These are phyloP conservation scores for Aeminium ludgeri DNA, from an alignment of 495 filamentous ascomycete species.

Conservation along the genomic window DNA sequence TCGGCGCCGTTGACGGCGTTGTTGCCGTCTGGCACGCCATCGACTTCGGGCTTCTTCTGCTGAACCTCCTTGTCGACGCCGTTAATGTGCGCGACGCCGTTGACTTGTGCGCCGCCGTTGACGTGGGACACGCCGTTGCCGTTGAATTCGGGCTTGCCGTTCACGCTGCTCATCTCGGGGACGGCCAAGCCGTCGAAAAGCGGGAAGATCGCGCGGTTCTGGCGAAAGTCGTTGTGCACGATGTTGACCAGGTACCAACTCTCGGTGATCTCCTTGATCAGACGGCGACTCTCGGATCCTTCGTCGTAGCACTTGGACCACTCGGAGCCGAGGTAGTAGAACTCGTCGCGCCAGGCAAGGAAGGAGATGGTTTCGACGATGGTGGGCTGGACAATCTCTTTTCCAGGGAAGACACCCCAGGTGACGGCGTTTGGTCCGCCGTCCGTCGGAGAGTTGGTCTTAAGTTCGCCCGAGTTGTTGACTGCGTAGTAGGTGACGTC, in stretches of 20 bases:
- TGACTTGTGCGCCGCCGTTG: conserved; percentile 1
- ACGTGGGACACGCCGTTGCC: neutral
- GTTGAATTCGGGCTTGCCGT: conserved; percentile 1
- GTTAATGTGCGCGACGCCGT: neutral
- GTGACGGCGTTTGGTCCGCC: conserved; percentile 79
- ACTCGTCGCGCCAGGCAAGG: conserved; percentile 97
- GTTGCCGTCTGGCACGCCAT: conserved; percentile 12
- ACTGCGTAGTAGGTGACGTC: conserved; percentile 89
- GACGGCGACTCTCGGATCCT: conserved; percentile 56
- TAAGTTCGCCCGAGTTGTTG: conserved; percentile 58
- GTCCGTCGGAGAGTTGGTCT: conserved; percentile 68
- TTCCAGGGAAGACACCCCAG: conserved; percentile 97
- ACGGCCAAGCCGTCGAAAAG: conserved; percentile 57
- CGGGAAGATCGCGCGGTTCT: conserved; percentile 56
- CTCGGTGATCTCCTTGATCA: conserved; percentile 73
- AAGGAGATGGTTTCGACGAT: conserved; percentile 97
- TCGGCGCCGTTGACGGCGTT: conserved; percentile 13
- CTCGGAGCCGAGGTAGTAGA: conserved; percentile 76
- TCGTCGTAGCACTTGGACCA: conserved; percentile 85
- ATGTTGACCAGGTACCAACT: conserved; percentile 92
- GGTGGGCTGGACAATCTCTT: conserved; percentile 98
- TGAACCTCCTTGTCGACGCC: neutral
- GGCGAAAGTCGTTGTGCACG: conserved; percentile 96
- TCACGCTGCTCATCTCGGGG: conserved; percentile 2
- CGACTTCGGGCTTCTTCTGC: conserved; percentile 4